A percentile compares a stretch with the other conserved stretches of the same genome.
Evolutionary conservation across 768 basidiomycete species (phyloP).

Genomic region (Lactarius indigo): DNA sequence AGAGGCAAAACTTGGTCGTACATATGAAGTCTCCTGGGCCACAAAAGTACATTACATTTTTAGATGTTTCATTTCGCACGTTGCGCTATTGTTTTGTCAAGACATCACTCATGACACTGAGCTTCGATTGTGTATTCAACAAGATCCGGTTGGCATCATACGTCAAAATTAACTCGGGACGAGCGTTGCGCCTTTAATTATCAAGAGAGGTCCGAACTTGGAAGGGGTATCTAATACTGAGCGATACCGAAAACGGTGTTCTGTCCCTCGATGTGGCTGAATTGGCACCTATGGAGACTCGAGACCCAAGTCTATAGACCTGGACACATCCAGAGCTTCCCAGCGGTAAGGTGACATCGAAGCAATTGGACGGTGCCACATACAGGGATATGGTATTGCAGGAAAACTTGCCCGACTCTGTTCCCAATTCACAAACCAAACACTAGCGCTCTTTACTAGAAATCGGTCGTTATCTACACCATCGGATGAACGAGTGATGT

Average conservation of each 20-base stretch:
- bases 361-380: neutral
- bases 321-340: neutral
- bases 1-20: neutral
- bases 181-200: neutral
- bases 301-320: neutral
- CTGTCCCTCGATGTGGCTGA: neutral
- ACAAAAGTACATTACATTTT: neutral
- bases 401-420: neutral
- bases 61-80: neutral
- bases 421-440: neutral
- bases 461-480: neutral
- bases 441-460: neutral
- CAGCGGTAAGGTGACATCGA: neutral
- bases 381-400: neutral
- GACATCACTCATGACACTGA: neutral
- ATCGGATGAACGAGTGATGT: neutral
- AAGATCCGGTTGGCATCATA: neutral
- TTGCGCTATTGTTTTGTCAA: neutral
- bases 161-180: neutral
- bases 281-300: neutral
- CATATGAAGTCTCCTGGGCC: neutral
- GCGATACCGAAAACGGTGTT: neutral
- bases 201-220: neutral
- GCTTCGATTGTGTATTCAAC: neutral
- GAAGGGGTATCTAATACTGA: neutral